Evolutionary conservation across 208 protist species (phyloP).

Genomic region (Trypanosomatidae sp.): DNA sequence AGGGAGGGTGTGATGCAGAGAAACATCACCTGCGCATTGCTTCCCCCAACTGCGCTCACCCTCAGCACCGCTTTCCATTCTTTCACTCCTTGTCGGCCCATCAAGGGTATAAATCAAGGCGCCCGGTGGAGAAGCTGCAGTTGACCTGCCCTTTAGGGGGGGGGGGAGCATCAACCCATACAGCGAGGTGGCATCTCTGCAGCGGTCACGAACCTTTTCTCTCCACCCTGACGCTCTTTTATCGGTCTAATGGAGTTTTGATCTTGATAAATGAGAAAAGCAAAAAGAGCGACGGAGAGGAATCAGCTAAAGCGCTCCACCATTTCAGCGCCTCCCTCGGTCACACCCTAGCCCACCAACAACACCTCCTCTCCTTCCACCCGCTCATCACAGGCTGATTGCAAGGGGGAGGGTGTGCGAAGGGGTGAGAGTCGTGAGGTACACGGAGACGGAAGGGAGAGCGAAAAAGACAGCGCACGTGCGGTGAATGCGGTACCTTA

Average conservation of each 20-base stretch:
- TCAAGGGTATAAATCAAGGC: not conserved
- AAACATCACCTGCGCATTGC: not conserved
- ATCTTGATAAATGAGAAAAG: not conserved
- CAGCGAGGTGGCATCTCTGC: not conserved
- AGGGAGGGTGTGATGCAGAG: not conserved
- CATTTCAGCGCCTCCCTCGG: not conserved
- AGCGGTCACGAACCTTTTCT: not conserved
- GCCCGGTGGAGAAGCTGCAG: not conserved
- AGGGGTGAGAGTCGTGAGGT: not conserved
- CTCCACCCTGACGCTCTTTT: not conserved
- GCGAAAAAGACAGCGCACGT: not conserved
- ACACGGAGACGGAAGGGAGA: not conserved
- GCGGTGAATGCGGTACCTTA: constrained; percentile 18
- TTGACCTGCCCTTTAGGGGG: not conserved
- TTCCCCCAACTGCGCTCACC: not conserved
- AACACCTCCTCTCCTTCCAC: not conserved
- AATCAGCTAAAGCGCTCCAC: too few relatives aligned
- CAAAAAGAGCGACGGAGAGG: not conserved
- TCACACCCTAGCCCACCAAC: not conserved
- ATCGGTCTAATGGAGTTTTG: not conserved
- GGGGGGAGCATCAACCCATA: not conserved
- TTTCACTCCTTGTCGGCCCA: not conserved
- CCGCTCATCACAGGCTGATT: not conserved
- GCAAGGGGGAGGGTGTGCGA: not conserved
- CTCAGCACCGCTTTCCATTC: not conserved